Conservation (phyloP, 2,329 filamentous ascomycete species). For the Fusarium annulatum region DNA sequence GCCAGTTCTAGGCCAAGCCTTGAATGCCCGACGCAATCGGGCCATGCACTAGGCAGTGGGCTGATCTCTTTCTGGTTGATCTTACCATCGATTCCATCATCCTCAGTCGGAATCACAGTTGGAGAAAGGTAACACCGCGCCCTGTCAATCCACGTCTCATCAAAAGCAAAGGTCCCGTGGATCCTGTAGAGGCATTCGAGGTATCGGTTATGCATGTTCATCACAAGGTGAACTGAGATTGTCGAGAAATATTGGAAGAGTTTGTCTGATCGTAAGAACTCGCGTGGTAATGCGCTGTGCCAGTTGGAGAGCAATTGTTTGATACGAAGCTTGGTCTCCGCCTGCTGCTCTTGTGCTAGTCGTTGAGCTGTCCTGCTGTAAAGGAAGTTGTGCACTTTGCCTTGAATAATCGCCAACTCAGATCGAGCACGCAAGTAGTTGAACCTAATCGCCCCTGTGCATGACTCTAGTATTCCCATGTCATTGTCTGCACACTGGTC, state of each 20-base stretch:
- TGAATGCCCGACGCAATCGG: not conserved
- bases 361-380: not conserved
- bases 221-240: not conserved
- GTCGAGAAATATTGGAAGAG: not conserved
- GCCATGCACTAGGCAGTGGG: not conserved
- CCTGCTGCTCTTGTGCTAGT: not conserved
- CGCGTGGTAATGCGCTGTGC: rapidly evolving
- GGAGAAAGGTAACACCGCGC: not conserved
- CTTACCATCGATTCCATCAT: not conserved
- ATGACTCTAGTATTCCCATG: not conserved
- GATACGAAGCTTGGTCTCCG: not conserved
- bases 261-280: not conserved
- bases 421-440: not conserved
- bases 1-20: not conserved
- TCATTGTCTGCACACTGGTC: not conserved
- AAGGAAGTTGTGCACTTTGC: not conserved
- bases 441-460: not conserved
- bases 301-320: not conserved
- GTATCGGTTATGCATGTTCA: not conserved
- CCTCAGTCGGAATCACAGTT: rapidly evolving
- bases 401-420: not conserved
- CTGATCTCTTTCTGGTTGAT: not conserved
- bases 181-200: not conserved
- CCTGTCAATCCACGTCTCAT: not conserved
- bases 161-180: not conserved